Base-by-base conservation (phyloP, 2,329 filamentous ascomycete genomes). In the Clarireedia sp. region DNA sequence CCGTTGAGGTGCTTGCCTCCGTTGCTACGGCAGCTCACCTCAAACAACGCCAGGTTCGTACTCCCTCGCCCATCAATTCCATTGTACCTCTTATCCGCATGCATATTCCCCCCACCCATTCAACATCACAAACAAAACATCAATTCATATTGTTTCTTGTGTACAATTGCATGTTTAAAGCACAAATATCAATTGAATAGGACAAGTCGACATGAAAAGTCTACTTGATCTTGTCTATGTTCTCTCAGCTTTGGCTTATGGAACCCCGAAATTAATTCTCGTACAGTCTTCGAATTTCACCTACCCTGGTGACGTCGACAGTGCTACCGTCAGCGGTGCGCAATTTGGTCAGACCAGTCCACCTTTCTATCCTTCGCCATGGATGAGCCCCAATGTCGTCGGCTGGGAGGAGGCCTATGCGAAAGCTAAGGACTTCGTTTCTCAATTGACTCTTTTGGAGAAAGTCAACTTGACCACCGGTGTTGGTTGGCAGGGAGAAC, bases 381-480 rank as follows among this genome's bases (percentile, higher is more conserved):
- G 54, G 54, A 56, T 56, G 54, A 56, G 47, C 24, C 53, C 53
- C 24, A 23, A 23, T 26, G 47, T 36, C 7, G 33, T 45, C 3
- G 66, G 63, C 1, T 94, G 88, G 88, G 74, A 73, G n/a, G 79
- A 80, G 21, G 87, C 86, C 62, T 92, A 90, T 66, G 72, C 71
- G 48, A 89, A 87, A 64, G 88, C 88, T 0, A 78, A 82, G 57
- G 71, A 75, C 3, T 71, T 91, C 26, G 87, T 92, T 12, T 79
- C 81, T 51, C 79, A 82, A 50, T 87, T 92, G 83, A 91, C 87
- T 0, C 70, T 92, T 53, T 83, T 86, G 3, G 88, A 92, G 69
- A 92, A 92, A 72, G 90, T 97, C 71, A 97, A 97, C 70, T 70
- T 99, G 61, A 97, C 92, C 2, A 96, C 91, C 0, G 92, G 92